Evolutionary conservation across 345 rosid genomes (phyloP), one percentile per base, ranked within the genome.

Genomic region (Carallia brachiata): DNA sequence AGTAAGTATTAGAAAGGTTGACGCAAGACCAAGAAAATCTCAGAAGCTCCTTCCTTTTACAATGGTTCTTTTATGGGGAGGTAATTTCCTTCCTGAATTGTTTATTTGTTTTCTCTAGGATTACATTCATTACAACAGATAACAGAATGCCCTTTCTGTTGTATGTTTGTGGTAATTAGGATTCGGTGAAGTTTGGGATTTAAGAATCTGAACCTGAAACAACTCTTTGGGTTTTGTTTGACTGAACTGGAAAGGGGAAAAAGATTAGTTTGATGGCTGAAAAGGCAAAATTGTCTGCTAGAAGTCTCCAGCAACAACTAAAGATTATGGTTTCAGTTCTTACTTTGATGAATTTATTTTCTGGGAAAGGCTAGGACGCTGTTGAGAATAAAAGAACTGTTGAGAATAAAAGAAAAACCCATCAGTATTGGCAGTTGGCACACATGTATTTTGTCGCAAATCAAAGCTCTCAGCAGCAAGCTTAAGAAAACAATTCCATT

Each of bases 1-100:
- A 92, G 78, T 87, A 90, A 81, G 98, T 92, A 76, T 61, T 96
- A 70, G 93, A 90, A 70, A 87, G 74, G 73, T 74, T 92, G 81
- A 74, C 84, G 65, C 89, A 73, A 69, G 98, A 92, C 72, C 97
- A 96, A 78, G 93, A 90, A 74, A 90, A 73, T 63, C 65, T 89
- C 72, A 90, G 90, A 87, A 89, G 79, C 85, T 89, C 96, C 23
- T 23, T 23, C 47, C 99, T 96, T 79, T 80, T 96, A 90, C 97
- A 88, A 53, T 92, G 99, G 99, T 90, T 95, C 87, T 92, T 90
- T 80, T 96, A 96, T 39, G 99, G 98, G 61, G 99, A 96, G 96
- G 99, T 96, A 86, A 37, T 36, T 32, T 68, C 68, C 55, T 59
- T 55, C 10, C 37, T 58, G 27, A 55, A 19, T 55, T 19, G 27